Conservation (phyloP, 495 filamentous ascomycete genomes). For the Tuber melanosporum region DNA sequence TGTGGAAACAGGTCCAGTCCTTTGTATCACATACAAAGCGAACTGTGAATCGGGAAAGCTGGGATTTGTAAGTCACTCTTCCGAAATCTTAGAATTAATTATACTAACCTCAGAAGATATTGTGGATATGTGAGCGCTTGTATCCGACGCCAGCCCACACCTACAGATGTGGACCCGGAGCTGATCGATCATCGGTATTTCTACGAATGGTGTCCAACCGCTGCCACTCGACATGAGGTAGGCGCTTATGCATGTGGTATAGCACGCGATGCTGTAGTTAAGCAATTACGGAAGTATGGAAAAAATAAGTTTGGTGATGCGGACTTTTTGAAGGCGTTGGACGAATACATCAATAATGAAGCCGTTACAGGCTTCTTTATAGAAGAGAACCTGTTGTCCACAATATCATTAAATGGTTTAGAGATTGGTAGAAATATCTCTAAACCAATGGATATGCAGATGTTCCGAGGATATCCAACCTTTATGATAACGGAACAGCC, state of each 20-base stretch:
- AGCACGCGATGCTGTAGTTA: background rate
- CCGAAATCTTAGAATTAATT: background rate
- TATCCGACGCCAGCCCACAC: background rate
- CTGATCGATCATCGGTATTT: background rate
- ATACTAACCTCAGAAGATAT: background rate
- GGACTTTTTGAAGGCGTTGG: background rate
- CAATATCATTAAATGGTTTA: background rate
- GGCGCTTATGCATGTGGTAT: background rate
- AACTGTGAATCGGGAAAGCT: background rate
- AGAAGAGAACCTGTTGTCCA: background rate
- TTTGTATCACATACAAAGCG: background rate
- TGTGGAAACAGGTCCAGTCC: background rate
- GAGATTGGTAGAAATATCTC: background rate
- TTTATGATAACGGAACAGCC: background rate
- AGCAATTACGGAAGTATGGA: background rate
- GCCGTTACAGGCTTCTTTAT: background rate
- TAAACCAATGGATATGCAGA: background rate
- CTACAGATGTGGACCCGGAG: background rate
- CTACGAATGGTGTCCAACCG: background rate
- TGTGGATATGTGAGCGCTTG: background rate
- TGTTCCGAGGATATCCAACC: background rate
- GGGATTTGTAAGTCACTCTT: background rate
- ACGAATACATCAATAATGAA: background rate
- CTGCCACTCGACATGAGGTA: background rate
- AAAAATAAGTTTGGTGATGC: background rate